These are phyloP conservation scores for Paraconiothyrium sp. DNA, from an alignment of 2,329 filamentous ascomycete genomes.

Conservation along the genomic window DNA sequence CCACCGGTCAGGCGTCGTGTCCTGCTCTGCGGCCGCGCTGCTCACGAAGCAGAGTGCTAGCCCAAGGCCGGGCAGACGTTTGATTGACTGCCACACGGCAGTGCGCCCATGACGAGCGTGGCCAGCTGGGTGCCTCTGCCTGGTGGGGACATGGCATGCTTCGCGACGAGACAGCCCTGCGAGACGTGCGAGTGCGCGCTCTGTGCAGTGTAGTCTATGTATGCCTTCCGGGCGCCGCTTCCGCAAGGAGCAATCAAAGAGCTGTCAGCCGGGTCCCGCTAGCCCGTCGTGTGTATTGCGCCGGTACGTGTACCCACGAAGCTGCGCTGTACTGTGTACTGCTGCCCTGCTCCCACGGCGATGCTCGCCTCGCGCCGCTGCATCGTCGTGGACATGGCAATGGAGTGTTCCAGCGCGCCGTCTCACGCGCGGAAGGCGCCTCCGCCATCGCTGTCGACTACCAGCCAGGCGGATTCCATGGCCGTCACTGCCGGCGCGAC, in stretches of 20 bases:
- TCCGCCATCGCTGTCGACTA: slow-evolving; percentile 29
- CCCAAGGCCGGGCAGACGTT: slow-evolving; percentile 31
- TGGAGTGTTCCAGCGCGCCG: slow-evolving; percentile 29
- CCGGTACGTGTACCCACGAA: slow-evolving; percentile 8
- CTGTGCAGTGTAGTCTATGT: neutral
- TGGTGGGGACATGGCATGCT: slow-evolving; percentile 13
- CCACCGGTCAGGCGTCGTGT: slow-evolving; percentile 38
- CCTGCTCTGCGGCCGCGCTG: slow-evolving; percentile 16
- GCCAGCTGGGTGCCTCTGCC: slow-evolving; percentile 32
- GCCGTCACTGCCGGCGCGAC: slow-evolving; percentile 24
- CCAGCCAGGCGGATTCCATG: slow-evolving; percentile 33
- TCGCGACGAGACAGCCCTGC: slow-evolving; percentile 5
- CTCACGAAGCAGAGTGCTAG: slow-evolving; percentile 38
- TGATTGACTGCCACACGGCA: slow-evolving; percentile 51
- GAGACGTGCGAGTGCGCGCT: neutral
- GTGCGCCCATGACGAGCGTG: slow-evolving; percentile 34
- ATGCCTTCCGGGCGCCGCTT: slow-evolving; percentile 4
- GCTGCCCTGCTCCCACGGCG: neutral
- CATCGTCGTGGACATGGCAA: neutral
- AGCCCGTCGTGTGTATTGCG: slow-evolving; percentile 26
- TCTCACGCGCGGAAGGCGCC: slow-evolving; percentile 36
- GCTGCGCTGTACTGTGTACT: neutral
- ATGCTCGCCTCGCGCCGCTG: neutral
- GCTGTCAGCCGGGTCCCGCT: slow-evolving; percentile 33
- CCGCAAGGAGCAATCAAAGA: slow-evolving; percentile 9